Evolutionary conservation across 2,329 filamentous ascomycete species (phyloP).

Genomic region (Verticillium albo-atrum): DNA sequence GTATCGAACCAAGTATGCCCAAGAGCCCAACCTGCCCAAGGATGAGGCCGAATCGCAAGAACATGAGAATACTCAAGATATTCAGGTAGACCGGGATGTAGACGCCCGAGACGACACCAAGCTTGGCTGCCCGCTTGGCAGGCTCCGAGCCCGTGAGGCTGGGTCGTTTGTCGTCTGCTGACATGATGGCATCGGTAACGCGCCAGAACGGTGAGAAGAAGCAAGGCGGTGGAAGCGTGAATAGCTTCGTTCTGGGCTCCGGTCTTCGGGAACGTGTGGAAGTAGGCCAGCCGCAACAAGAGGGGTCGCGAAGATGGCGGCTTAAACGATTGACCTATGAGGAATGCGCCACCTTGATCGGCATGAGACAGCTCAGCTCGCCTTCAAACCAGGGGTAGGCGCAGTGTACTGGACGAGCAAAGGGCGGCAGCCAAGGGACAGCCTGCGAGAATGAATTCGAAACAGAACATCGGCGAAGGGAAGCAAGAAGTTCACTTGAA

Average conservation of each 20-base stretch:
- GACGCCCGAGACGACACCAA: conserved; percentile 73
- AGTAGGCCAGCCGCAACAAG: neutral
- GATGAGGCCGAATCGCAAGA: conserved; percentile 81
- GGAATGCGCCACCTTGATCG: neutral
- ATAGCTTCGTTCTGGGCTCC: neutral
- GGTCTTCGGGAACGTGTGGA: neutral
- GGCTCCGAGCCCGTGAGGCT: conserved; percentile 23
- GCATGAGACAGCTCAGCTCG: neutral
- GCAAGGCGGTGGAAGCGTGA: neutral
- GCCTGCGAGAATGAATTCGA: neutral
- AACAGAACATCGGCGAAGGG: neutral
- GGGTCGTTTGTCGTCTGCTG: conserved; percentile 8
- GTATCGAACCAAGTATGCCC: conserved; percentile 68
- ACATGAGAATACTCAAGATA: conserved; percentile 88
- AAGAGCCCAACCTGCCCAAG: conserved; percentile 74
- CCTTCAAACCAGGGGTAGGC: neutral
- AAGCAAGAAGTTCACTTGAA: neutral
- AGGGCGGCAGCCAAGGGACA: neutral
- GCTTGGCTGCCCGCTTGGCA: conserved; percentile 48
- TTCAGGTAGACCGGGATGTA: conserved; percentile 88
- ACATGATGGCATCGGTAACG: conserved; percentile 4
- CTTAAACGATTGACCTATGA: neutral
- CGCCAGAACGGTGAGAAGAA: neutral
- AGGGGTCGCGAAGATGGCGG: neutral
- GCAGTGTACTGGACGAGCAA: neutral